Base-by-base conservation (phyloP, 352 stramenopile species). In the Pythium oligandrum region DNA sequence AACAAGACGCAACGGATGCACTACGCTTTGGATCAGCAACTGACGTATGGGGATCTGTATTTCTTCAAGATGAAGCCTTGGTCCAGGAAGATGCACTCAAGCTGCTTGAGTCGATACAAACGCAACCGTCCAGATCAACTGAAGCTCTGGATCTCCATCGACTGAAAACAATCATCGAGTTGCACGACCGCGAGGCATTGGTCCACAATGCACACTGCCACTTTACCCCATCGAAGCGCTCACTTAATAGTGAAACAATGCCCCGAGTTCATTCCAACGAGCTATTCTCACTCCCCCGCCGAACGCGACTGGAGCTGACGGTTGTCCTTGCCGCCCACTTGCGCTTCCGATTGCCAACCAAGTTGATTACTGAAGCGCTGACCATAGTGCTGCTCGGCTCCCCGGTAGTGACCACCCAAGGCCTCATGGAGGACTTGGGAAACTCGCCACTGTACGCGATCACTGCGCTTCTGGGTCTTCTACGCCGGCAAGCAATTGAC, bases 161-260 rank as follows among this genome's bases (percentile, higher is more conserved):
- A 33, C 55, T 86, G 4, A 40, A 55, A 6, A 56, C 58, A 4
- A 52, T 90, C 33, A 37, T 73, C 9, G 48, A 51, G 5, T 70
- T 88, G 42, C 66, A 88, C 48, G 76, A 86, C 55, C 48, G 61
- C 43, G 69, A 84, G 57, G 45, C 64, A 17, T 34, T n/a, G 1
- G 38, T 83, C 6, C 71, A 85, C 57, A 88, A 88, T 31, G 31
- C 56, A 0, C 44, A 84, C 48, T 56, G 52, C n/a, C 57, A 70
- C 4, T 83, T 90, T 32, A 65, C 76, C 3, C 54, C 74, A 2
- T 66, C 57, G 4, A 78, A 68, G 44, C 52, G 70, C 31, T 48
- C 53, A 6, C 34, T 42, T 2, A 83, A 70, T n/a, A 60, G 63
- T 4, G 61, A 61, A 10, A 30, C 50, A 7, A 71, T 76, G 70